A percentile compares a stretch with the other conserved stretches of the same genome.
These are phyloP conservation scores for Trichocladium uniseriatum DNA, from an alignment of 495 filamentous ascomycete genomes.

Conservation along the genomic window DNA sequence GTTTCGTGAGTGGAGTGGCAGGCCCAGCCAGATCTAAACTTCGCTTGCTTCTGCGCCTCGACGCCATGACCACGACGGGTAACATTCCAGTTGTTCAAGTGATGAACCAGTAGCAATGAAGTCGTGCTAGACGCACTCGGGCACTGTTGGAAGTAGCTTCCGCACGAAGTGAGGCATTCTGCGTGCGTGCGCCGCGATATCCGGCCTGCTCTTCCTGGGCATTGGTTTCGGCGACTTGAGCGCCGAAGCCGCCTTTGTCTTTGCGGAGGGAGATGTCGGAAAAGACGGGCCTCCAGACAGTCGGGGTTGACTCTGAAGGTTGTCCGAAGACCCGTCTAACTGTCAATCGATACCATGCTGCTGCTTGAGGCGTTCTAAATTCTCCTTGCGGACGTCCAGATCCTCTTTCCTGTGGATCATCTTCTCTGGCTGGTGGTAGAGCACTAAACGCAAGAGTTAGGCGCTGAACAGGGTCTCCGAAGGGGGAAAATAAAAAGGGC, in stretches of 20 bases:
- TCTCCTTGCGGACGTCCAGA: constrained; percentile 85
- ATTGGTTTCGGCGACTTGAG: constrained; percentile 20
- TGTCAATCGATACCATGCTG: constrained; percentile 97
- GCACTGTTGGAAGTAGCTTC: constrained; percentile 31
- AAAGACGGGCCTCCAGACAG: constrained; percentile 47
- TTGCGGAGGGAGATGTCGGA: constrained; percentile 31
- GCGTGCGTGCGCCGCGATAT: constrained; percentile 29
- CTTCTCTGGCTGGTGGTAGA: constrained; percentile 99
- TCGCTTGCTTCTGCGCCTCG: constrained; percentile 15
- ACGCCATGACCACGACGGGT: constrained; percentile 20
- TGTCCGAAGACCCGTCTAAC: constrained; percentile 52
- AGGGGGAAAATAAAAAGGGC: not conserved
- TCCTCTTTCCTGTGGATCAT: constrained; percentile 90
- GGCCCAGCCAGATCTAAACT: constrained; percentile 14
- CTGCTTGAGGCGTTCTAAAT: constrained; percentile 94
- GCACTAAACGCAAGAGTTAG: constrained; percentile 47
- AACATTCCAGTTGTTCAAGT: constrained; percentile 17
- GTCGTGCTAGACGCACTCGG: constrained; percentile 28
- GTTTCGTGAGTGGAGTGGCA: constrained; percentile 21
- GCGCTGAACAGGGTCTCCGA: not conserved
- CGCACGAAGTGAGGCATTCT: constrained; percentile 39
- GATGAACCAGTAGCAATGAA: constrained; percentile 15
- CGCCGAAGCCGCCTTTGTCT: constrained; percentile 25
- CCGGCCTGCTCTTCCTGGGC: constrained; percentile 28
- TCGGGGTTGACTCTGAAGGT: constrained; percentile 34